Conservation (phyloP, 129 eudicot species). For the Saposhnikovia divaricata region DNA sequence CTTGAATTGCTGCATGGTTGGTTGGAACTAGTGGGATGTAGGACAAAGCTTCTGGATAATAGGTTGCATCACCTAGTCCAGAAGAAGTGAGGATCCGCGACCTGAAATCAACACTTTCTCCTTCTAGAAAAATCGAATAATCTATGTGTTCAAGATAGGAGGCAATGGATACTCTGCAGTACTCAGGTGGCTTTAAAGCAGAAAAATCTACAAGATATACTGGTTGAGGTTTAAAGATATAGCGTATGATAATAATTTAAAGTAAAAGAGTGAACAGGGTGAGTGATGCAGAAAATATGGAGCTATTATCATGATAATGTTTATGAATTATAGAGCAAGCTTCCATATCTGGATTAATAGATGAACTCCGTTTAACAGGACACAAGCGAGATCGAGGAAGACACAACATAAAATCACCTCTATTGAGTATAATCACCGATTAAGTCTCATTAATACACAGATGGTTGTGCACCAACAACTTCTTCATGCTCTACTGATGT, state of each 20-base stretch:
- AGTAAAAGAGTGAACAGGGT: slow-evolving; percentile 4
- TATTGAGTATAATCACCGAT: too few relatives aligned
- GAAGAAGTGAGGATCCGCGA: slow-evolving; percentile 26
- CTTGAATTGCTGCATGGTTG: slow-evolving; percentile 44
- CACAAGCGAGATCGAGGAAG: too few relatives aligned
- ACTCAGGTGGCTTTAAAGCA: slow-evolving; percentile 60
- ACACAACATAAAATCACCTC: too few relatives aligned
- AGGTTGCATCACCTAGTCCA: slow-evolving; percentile 51
- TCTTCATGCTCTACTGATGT: too few relatives aligned
- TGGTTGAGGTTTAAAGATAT: slow-evolving; percentile 24
- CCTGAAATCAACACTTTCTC: slow-evolving; percentile 30
- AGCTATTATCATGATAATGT: slow-evolving; percentile 1
- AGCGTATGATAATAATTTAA: background rate
- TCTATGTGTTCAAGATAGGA: too few relatives aligned
- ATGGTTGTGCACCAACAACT: too few relatives aligned
- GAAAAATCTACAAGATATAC: slow-evolving; percentile 65
- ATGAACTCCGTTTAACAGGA: too few relatives aligned
- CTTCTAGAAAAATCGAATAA: too few relatives aligned
- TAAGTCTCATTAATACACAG: too few relatives aligned
- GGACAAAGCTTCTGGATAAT: slow-evolving; percentile 43
- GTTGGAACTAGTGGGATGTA: slow-evolving; percentile 45
- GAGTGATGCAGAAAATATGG: slow-evolving; percentile 16
- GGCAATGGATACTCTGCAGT: slow-evolving; percentile 25
- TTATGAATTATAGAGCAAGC: slow-evolving; percentile 13
- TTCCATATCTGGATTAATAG: too few relatives aligned